phyloP scores from a whole-genome alignment of 2,329 filamentous ascomycete genomes.

The Colletotrichum godetiae region DNA sequence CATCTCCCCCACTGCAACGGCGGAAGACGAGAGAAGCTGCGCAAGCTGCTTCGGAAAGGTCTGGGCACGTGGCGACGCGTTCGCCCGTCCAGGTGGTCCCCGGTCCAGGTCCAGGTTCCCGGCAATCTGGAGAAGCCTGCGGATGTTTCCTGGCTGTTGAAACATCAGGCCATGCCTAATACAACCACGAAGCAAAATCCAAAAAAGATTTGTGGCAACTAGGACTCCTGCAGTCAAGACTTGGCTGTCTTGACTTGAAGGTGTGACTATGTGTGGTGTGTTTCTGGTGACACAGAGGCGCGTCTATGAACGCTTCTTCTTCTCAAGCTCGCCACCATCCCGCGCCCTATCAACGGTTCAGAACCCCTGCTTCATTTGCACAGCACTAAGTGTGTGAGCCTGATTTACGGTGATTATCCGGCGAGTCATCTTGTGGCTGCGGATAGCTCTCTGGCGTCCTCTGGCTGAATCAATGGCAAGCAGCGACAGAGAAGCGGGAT shows the following conservation, averaged over 20 bases:
- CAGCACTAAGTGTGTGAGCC: not conserved
- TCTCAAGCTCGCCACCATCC: slow-evolving; percentile 14
- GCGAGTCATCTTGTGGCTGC: slow-evolving; percentile 18
- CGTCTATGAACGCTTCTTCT: slow-evolving; percentile 8
- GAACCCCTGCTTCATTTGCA: slow-evolving; percentile 2
- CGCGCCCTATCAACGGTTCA: slow-evolving; percentile 2
- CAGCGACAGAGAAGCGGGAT: not conserved
- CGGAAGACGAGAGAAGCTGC: not conserved
- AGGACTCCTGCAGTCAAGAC: not conserved
- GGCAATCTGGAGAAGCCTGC: slow-evolving; percentile 20
- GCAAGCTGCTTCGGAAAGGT: not conserved
- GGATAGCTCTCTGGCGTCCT: slow-evolving; percentile 5
- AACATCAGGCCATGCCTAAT: slow-evolving; percentile 26
- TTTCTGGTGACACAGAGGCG: slow-evolving; percentile 15
- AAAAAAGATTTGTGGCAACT: slow-evolving; percentile 2
- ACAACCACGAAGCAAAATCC: not conserved
- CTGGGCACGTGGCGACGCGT: slow-evolving; percentile 25
- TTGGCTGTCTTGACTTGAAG: slow-evolving; percentile 7
- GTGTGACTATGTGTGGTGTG: not conserved
- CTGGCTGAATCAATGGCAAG: slow-evolving; percentile 6
- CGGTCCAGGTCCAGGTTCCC: slow-evolving; percentile 6
- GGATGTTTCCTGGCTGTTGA: slow-evolving; percentile 6
- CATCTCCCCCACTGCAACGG: not conserved
- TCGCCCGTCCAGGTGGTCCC: not conserved
- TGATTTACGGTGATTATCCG: slow-evolving; percentile 26